Evolutionary conservation across 495 filamentous ascomycete species (phyloP), one percentile per base, ranked within the genome.

Genomic region (Neurospora sublineolata): DNA sequence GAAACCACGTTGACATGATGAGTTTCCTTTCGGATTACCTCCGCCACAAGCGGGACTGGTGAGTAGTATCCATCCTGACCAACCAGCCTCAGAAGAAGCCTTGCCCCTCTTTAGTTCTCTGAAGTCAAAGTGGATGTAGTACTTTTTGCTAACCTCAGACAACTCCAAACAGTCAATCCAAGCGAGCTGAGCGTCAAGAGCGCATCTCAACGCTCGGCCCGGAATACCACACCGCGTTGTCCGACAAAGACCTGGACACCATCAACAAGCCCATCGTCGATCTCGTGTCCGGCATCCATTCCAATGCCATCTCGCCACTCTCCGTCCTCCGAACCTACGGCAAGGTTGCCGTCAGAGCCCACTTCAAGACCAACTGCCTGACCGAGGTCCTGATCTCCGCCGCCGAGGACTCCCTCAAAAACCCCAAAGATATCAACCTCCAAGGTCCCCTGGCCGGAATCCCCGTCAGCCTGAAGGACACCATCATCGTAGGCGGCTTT

Each of bases 301-400:
- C 87, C 10, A 83, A 88, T 30, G 79, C 83, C n/a, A 80, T 89
- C 52, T 82, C 87, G 4, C 89, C 93, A 0, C 80, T 91, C 37
- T 89, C 94, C 71, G 87, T 99, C 37, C 89, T 99, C 16, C 89
- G 84, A 70, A 89, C 93, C n/a, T 99, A 97, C 77, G 93, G 93
- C 76, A 97, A 96, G 81, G 87, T 94, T 12, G 92, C 94, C 2
- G 80, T 97, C 40, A 89, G 88, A 74, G 95, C 94, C 7, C 95
- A 98, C 68, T 84, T 88, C 67, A 90, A 91, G 79, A 97, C 94
- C 0, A 97, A 97, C 80, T 97, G 93, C 74, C 80, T 97, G 5
- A 99, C 95, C 0, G 95, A 99, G 83, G 84, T 98, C 41, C 85
- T 98, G 80, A 85, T 99, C 12, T 84, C 88, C 0, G 89, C 89